Evolutionary conservation across 2,329 filamentous ascomycete genomes (phyloP), one percentile per base, ranked within the genome.

Genomic region (Arthrobotrys sphaeroides): DNA sequence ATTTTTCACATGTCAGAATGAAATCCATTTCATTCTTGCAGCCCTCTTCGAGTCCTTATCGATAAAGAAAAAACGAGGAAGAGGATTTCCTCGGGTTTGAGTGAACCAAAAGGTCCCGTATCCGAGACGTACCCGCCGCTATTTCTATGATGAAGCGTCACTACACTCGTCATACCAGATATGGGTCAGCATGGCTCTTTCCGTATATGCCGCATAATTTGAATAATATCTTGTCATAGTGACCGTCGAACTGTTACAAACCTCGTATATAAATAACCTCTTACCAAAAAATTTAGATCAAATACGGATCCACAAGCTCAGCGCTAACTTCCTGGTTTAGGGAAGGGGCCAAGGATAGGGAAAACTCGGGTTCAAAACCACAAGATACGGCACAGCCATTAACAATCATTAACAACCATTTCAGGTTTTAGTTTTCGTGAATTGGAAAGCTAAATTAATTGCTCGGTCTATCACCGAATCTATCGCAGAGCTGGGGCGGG

Each of bases 1-100:
- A 16, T 70, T 70, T n/a, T 72, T 72, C 67, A 72, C 67, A 72
- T 72, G 67, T 47, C 49, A 72, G 49, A 72, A 59, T 31, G n/a
- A n/a, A n/a, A n/a, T n/a, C n/a, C n/a, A n/a, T n/a, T n/a, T 12
- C 42, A n/a, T 53, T n/a, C 36, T 22, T 28, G 36, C 40, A 61
- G 33, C 26, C n/a, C 38, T 33, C 28, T 53, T 38, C n/a, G 5
- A 40, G n/a, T 36, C 26, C 66, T 70, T 70, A 70, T 70, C 66
- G 66, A 70, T 70, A 70, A 70, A 69, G 5, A 6, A 7, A 5
- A n/a, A n/a, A n/a, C n/a, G n/a, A n/a, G n/a, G 26, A 69, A 47
- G 3, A 7, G 28, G 49, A 55, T n/a, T 42, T 55, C 10, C 18
- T n/a, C 2, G 18, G 9, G 12, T 38, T 18, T 18, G 18, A n/a